These are phyloP conservation scores for Citrus maxima DNA, from an alignment of 345 rosid species.

Conservation along the genomic window DNA sequence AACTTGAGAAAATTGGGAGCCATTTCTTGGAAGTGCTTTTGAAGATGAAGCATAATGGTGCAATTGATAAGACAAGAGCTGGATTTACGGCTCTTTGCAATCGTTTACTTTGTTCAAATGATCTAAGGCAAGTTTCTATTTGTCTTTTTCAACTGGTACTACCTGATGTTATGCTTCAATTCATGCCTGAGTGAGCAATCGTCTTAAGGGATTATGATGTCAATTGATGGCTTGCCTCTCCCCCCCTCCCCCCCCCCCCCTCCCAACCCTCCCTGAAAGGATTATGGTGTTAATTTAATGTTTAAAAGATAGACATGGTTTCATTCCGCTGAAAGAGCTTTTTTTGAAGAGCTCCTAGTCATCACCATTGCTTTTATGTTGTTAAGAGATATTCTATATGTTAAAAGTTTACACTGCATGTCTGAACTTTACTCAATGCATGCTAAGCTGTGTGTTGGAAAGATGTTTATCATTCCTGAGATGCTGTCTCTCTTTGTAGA, in stretches of 20 bases:
- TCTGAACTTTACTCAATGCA: not conserved
- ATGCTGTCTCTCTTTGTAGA: slow-evolving; percentile 38
- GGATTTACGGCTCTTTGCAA: slow-evolving; percentile 97
- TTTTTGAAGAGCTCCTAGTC: not conserved
- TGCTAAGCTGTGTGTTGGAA: not conserved
- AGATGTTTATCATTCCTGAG: not conserved
- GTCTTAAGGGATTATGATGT: not conserved
- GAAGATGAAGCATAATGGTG: slow-evolving; percentile 98
- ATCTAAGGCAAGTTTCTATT: slow-evolving; percentile 51
- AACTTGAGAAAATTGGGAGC: slow-evolving; percentile 81
- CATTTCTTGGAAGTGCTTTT: slow-evolving; percentile 95
- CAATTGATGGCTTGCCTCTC: not conserved
- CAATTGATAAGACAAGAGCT: slow-evolving; percentile 97
- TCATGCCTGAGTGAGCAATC: slow-evolving; percentile 1
- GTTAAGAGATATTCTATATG: not conserved
- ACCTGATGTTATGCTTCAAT: not conserved
- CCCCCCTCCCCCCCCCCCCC: not conserved
- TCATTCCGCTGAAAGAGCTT: not conserved
- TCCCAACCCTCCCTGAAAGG: not conserved
- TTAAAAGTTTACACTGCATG: not conserved
- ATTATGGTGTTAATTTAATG: not conserved
- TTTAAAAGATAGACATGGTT: not conserved
- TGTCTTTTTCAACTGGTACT: slow-evolving; percentile 5
- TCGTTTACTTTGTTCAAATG: slow-evolving; percentile 91
- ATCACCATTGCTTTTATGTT: not conserved